Evolutionary conservation across 352 stramenopile genomes (phyloP).

Genomic region (Globisporangium cylindrosporum): DNA sequence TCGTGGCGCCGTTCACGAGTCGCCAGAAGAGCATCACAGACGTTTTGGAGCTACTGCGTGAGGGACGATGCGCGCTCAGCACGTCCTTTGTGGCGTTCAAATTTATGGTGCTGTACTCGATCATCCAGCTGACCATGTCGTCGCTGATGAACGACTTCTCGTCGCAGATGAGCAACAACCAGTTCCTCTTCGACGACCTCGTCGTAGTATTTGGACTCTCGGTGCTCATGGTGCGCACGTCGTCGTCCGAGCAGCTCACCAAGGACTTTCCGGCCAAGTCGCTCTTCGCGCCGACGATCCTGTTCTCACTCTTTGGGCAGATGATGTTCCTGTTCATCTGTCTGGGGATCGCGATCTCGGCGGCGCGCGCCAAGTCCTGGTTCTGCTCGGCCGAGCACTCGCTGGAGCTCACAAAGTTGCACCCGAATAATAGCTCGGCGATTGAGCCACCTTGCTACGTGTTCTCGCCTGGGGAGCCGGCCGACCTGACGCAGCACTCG

Average conservation of each 20-base stretch:
- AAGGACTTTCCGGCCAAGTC: constrained; percentile 50
- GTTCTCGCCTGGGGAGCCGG: constrained; percentile 45
- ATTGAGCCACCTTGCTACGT: constrained; percentile 64
- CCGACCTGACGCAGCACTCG: constrained; percentile 61
- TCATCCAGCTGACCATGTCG: constrained; percentile 79
- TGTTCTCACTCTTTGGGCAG: constrained; percentile 59
- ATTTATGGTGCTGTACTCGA: constrained; percentile 92
- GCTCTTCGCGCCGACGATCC: constrained; percentile 57
- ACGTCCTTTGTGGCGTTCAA: constrained; percentile 89
- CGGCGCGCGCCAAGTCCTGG: constrained; percentile 50
- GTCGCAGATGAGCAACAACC: constrained; percentile 73
- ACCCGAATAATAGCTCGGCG: constrained; percentile 26
- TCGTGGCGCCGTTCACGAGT: constrained; percentile 91
- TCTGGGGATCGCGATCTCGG: constrained; percentile 53
- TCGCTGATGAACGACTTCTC: constrained; percentile 59
- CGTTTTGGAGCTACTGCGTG: constrained; percentile 79
- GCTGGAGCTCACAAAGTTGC: constrained; percentile 36
- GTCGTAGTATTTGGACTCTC: constrained; percentile 68
- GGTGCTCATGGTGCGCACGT: constrained; percentile 69
- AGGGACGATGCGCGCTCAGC: constrained; percentile 88
- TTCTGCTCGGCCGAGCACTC: constrained; percentile 56
- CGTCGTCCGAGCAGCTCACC: constrained; percentile 33
- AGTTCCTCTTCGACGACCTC: constrained; percentile 81
- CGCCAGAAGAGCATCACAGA: constrained; percentile 79
- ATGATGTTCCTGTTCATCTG: constrained; percentile 52